phyloP scores from a whole-genome alignment of 176 grass and related monocot species.

The Oryza longistaminata region DNA sequence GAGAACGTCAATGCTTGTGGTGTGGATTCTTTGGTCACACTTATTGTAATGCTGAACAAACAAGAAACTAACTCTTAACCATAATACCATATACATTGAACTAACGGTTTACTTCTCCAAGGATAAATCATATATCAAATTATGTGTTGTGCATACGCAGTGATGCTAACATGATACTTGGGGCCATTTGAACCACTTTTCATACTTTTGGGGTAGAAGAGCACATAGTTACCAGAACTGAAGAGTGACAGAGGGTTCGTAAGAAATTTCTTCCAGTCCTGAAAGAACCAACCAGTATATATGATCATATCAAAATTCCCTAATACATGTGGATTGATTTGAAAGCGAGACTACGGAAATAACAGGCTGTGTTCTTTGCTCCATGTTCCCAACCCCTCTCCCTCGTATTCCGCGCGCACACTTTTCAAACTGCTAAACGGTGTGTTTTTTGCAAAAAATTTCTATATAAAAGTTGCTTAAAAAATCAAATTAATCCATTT shows the following conservation, averaged over 20 bases:
- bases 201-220: background rate
- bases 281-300: too few species aligned
- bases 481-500: too few species aligned
- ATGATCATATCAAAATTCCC: background rate
- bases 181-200: background rate
- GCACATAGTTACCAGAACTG: too few species aligned
- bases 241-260: background rate
- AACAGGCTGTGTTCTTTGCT: too few species aligned
- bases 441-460: too few species aligned
- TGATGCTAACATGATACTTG: background rate
- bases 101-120: background rate
- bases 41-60: background rate
- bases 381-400: too few species aligned
- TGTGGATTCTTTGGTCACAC: slow-evolving; percentile 12
- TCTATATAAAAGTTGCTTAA: too few species aligned
- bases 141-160: background rate
- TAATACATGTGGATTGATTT: background rate
- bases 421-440: too few species aligned
- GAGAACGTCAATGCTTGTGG: background rate
- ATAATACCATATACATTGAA: background rate
- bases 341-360: background rate
- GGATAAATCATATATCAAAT: background rate
- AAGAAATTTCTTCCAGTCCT: too few species aligned
- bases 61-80: background rate
- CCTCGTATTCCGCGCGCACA: too few species aligned